phyloP scores from a whole-genome alignment of 1,284 basidiomycete species.

The Vanrija pseudolonga region DNA sequence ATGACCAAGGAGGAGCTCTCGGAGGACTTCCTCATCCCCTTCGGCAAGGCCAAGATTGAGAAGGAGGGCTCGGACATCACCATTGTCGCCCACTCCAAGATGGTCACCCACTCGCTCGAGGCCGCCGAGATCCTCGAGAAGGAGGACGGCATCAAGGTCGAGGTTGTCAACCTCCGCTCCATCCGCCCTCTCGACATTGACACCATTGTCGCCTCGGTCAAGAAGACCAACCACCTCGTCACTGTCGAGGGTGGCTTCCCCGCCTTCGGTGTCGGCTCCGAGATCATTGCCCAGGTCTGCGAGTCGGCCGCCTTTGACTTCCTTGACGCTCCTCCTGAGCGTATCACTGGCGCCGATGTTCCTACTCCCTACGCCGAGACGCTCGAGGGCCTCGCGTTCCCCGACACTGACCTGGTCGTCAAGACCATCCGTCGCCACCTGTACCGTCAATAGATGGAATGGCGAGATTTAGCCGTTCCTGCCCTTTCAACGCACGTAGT shows the following conservation, averaged over 20 bases:
- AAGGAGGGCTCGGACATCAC: constrained; percentile 89
- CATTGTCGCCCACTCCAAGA: constrained; percentile 94
- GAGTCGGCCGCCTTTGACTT: constrained; percentile 96
- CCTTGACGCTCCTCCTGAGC: constrained; percentile 95
- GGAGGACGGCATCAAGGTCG: constrained; percentile 89
- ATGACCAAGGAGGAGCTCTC: constrained; percentile 93
- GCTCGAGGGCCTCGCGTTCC: constrained; percentile 86
- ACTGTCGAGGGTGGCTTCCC: constrained; percentile 99
- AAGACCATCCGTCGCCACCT: constrained; percentile 90
- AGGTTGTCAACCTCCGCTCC: constrained; percentile 91
- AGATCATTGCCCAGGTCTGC: constrained; percentile 93
- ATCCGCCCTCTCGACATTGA: constrained; percentile 92
- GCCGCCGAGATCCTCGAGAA: constrained; percentile 89
- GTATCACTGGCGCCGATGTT: constrained; percentile 92
- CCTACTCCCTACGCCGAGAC: constrained; percentile 91
- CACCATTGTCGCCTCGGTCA: constrained; percentile 90
- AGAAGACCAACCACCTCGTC: constrained; percentile 95
- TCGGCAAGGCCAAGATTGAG: constrained; percentile 97
- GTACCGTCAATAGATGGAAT: constrained; percentile 45
- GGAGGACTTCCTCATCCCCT: constrained; percentile 87
- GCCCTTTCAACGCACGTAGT: too few species aligned
- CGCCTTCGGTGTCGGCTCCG: constrained; percentile 93
- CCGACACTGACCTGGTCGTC: constrained; percentile 76
- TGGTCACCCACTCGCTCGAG: constrained; percentile 88
- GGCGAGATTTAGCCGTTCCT: neutral